phyloP scores from a whole-genome alignment of 1,284 basidiomycete genomes.

The Schizopora paradoxa region DNA sequence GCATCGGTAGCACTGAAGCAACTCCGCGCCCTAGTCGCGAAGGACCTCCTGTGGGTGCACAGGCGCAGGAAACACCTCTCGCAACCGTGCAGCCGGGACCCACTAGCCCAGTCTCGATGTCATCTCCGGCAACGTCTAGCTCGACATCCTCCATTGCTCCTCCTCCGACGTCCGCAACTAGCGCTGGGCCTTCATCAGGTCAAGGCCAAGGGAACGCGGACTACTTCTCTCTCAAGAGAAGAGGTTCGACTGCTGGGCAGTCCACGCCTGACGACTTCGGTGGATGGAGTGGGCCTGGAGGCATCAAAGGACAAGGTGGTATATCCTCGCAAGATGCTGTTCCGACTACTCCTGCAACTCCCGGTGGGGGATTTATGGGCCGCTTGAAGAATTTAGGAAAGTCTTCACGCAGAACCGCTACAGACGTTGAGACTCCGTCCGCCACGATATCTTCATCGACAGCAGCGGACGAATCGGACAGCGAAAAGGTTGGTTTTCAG shows the following conservation, averaged over 20 bases:
- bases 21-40: constrained; percentile 27
- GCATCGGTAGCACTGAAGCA: constrained; percentile 15
- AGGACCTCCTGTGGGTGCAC: constrained; percentile 19
- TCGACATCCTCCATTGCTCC: constrained; percentile 8
- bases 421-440: constrained; percentile 30
- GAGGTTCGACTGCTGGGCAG: constrained; percentile 34
- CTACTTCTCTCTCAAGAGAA: constrained; percentile 46
- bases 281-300: constrained; percentile 42
- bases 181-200: constrained; percentile 1
- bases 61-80: constrained; percentile 22
- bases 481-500: constrained; percentile 19
- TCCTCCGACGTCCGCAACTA: neutral
- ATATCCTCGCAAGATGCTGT: constrained; percentile 26
- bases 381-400: constrained; percentile 73
- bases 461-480: constrained; percentile 23
- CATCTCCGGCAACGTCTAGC: neutral
- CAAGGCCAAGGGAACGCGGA: constrained; percentile 33
- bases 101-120: neutral
- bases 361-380: constrained; percentile 64
- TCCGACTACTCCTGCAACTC: constrained; percentile 39
- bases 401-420: constrained; percentile 43
- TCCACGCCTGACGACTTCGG: constrained; percentile 49
- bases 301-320: constrained; percentile 23
- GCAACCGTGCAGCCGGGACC: constrained; percentile 17
- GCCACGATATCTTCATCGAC: constrained; percentile 24